Base-by-base conservation (phyloP, 176 grass and related monocot species). In the Triticum turgidum region DNA sequence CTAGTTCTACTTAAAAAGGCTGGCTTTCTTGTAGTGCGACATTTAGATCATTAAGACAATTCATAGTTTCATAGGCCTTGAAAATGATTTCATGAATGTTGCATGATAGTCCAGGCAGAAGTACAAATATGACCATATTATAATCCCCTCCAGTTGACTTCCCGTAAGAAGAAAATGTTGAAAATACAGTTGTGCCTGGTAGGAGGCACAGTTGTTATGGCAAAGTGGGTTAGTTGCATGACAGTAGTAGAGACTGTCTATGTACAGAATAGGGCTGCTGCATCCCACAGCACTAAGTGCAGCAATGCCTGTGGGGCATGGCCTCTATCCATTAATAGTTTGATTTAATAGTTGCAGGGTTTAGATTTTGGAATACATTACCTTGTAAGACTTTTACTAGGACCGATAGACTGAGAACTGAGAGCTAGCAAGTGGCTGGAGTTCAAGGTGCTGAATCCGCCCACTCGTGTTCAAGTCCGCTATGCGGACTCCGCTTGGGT, bases 241-340 rank as follows among this genome's bases (percentile, higher is more conserved):
- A 75, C 78, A 81, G 69, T 38, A 83, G 38, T 61, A 82, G 47
- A 52, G 44, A 81, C 13, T 37, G 22, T 88, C 67, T 80, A 35
- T 65, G 37, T 33, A 62, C n/a, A 62, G 61, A 62, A 62, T 62
- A 62, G 61, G 54, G 54, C 6, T 21, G 54, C 54, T 59, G 54
- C 54, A 59, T 41, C 14, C 51, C 69, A 12, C 61, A 79, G 29
- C 64, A 49, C 52, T 70, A 70, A 71, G 52, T 78, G 65, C 1
- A 21, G 5, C 51, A 63, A 83, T 79, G 32, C 56, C n/a, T 73
- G 81, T 27, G 6, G 27, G 76, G 35, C 75, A 80, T 37, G 52
- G 38, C 37, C 20, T 88, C 44, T 51, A 47, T 67, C 66, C 52
- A 56, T 83, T 62, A 81, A 38, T 11, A 38, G 20, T 32, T 65